Conservation (phyloP, 371 early-diverging fungal genomes). For the Lichtheimia ornata region DNA sequence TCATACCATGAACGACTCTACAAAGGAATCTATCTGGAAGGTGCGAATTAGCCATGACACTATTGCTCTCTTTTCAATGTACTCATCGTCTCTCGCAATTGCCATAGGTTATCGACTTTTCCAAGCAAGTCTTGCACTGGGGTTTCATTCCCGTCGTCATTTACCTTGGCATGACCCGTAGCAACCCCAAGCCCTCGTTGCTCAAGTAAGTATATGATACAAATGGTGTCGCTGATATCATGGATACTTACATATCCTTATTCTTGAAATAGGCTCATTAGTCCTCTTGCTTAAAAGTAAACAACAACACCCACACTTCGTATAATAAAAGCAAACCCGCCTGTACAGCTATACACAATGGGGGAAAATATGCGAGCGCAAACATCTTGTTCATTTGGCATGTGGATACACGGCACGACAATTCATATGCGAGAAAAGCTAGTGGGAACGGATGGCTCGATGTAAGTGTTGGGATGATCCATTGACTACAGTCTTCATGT, state of each 20-base stretch:
- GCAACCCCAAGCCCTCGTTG: constrained; percentile 64
- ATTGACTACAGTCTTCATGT: too few relatives aligned
- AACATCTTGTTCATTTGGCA: too few relatives aligned
- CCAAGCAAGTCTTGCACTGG: constrained; percentile 67
- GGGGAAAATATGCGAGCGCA: too few relatives aligned
- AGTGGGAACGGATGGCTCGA: too few relatives aligned
- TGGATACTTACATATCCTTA: neutral
- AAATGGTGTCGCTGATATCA: neutral
- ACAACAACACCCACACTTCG: neutral
- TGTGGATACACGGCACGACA: too few relatives aligned
- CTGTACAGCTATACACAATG: too few relatives aligned
- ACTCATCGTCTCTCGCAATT: neutral
- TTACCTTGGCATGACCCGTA: constrained; percentile 64
- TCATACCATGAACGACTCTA: constrained; percentile 49
- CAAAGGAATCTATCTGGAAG: constrained; percentile 54
- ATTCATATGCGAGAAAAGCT: too few relatives aligned
- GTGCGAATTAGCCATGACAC: constrained; percentile 20
- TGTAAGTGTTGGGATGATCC: too few relatives aligned
- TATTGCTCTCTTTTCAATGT: neutral
- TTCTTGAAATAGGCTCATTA: constrained; percentile 34
- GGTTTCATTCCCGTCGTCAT: constrained; percentile 71
- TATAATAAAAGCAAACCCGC: too few relatives aligned
- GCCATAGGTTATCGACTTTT: constrained; percentile 48
- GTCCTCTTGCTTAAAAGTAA: constrained; percentile 45
- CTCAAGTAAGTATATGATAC: constrained; percentile 38